These are phyloP conservation scores for Boletus mariae DNA, from an alignment of 1,284 basidiomycete species.

Conservation along the genomic window DNA sequence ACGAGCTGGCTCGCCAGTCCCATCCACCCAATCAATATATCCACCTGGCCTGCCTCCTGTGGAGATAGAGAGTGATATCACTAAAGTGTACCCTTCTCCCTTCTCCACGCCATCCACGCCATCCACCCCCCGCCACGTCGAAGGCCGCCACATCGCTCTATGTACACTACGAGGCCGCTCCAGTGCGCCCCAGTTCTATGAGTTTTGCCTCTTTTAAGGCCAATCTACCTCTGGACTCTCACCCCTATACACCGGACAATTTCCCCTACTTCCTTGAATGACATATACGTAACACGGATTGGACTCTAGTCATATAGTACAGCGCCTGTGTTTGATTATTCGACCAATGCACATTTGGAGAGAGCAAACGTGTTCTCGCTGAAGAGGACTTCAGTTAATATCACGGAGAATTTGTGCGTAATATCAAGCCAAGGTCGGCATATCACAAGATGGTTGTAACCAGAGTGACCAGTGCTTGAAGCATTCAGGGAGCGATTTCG, in stretches of 20 bases:
- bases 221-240: not conserved
- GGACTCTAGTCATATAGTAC: not conserved
- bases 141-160: slow-evolving; percentile 7
- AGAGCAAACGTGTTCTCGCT: no score
- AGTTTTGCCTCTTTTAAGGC: not conserved
- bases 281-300: not conserved
- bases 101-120: slow-evolving; percentile 13
- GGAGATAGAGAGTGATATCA: not conserved
- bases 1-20: slow-evolving; percentile 6
- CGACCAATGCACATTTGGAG: no score
- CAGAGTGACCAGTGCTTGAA: not conserved
- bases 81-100: not conserved
- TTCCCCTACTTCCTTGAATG: not conserved
- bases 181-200: not conserved
- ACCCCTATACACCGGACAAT: not conserved
- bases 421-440: no score
- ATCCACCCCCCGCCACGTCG: slow-evolving; percentile 26
- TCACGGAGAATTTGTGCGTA: no score
- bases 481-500: no score
- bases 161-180: slow-evolving; percentile 3
- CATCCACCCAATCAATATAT: slow-evolving; percentile 18
- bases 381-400: no score
- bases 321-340: not conserved
- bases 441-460: no score
- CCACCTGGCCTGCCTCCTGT: slow-evolving; percentile 9